phyloP scores from a whole-genome alignment of 495 filamentous ascomycete species.

The Trichoderma orchidacearum region DNA sequence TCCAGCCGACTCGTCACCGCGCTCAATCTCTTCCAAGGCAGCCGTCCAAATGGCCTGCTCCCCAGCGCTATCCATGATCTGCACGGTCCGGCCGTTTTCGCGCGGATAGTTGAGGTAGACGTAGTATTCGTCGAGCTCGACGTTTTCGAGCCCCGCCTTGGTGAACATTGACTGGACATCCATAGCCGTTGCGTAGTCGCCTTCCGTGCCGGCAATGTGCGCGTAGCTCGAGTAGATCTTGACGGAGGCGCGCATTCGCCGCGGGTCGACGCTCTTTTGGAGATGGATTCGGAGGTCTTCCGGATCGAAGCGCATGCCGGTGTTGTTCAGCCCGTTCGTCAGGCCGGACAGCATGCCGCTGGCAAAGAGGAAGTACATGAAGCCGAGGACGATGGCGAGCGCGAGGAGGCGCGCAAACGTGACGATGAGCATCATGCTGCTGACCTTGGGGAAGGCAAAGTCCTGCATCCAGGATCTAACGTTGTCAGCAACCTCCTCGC shows the following conservation, averaged over 20 bases:
- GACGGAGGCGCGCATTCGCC: slow-evolving; percentile 55
- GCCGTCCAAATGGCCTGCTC: slow-evolving; percentile 62
- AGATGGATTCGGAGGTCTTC: slow-evolving; percentile 57
- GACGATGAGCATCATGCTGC: slow-evolving; percentile 29
- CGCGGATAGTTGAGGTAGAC: slow-evolving; percentile 91
- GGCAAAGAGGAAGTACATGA: slow-evolving; percentile 75
- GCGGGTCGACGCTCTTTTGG: slow-evolving; percentile 50
- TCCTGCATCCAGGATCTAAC: slow-evolving; percentile 12
- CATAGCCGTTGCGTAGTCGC: slow-evolving; percentile 68
- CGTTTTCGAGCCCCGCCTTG: slow-evolving; percentile 54
- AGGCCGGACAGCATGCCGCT: slow-evolving; percentile 38
- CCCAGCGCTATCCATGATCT: slow-evolving; percentile 56
- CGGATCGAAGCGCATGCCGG: slow-evolving; percentile 44
- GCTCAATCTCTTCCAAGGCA: slow-evolving; percentile 62
- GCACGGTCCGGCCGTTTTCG: slow-evolving; percentile 59
- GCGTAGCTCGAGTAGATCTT: slow-evolving; percentile 62
- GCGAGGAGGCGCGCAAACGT: slow-evolving; percentile 59
- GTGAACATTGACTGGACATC: slow-evolving; percentile 66
- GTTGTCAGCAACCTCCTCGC: background rate
- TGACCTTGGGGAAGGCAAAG: slow-evolving; percentile 13
- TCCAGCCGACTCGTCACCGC: slow-evolving; percentile 35
- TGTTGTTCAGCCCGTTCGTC: slow-evolving; percentile 2
- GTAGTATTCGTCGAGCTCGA: slow-evolving; percentile 60
- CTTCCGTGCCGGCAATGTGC: slow-evolving; percentile 84
- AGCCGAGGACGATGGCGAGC: slow-evolving; percentile 53